A percentile compares a stretch with the other conserved stretches of the same genome.
phyloP scores from a whole-genome alignment of 169 alveolate species.

The Babesia bigemina region DNA sequence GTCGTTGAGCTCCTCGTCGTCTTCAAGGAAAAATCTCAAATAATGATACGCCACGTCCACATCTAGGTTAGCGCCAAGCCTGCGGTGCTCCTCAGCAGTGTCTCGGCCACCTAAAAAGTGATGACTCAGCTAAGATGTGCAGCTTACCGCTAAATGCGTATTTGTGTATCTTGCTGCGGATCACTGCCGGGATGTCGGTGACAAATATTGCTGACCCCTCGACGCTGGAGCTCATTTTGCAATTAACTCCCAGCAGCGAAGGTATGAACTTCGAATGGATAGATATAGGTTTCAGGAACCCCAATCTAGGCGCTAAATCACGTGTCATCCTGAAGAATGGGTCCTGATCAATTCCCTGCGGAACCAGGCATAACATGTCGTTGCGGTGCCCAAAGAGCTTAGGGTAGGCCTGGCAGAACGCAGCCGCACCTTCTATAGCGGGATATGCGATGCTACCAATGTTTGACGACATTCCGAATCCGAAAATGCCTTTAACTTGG shows the following conservation, averaged over 20 bases:
- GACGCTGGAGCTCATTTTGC: constrained; percentile 74
- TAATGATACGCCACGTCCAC: constrained; percentile 97
- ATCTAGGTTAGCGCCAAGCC: constrained; percentile 93
- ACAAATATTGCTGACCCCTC: constrained; percentile 91
- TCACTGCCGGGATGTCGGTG: constrained; percentile 91
- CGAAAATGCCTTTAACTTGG: constrained; percentile 90
- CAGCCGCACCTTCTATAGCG: constrained; percentile 96
- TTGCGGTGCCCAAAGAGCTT: constrained; percentile 82
- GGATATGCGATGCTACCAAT: constrained; percentile 96
- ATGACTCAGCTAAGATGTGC: no score
- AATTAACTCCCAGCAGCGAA: constrained; percentile 88
- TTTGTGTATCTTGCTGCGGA: constrained; percentile 93
- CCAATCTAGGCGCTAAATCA: constrained; percentile 95
- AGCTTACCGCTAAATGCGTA: constrained; percentile 92
- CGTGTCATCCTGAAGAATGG: constrained; percentile 99
- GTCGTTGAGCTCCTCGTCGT: constrained; percentile 91
- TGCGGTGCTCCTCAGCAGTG: constrained; percentile 92
- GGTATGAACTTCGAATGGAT: constrained; percentile 97
- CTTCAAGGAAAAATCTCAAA: constrained; percentile 90
- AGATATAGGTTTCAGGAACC: constrained; percentile 91
- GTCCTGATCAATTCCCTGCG: constrained; percentile 99
- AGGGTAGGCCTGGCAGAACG: constrained; percentile 93
- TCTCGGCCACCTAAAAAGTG: constrained; percentile 86
- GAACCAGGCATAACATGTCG: constrained; percentile 91
- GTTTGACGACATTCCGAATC: constrained; percentile 90